Base-by-base conservation (phyloP, 2,329 filamentous ascomycete genomes). In the Amauroascus verrucosus region DNA sequence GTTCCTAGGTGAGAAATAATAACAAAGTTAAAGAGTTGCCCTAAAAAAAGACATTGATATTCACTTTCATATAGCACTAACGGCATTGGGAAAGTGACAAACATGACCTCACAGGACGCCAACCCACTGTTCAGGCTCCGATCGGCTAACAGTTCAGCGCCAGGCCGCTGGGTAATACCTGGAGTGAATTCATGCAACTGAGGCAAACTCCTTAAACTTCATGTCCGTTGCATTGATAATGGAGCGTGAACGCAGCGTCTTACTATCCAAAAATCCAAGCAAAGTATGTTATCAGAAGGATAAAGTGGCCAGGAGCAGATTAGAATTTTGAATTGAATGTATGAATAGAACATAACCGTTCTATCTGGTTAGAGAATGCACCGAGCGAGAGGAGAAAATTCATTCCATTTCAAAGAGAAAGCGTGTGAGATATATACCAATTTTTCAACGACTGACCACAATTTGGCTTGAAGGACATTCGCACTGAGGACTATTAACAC, bases 321-420 rank as follows among this genome's bases (percentile, higher is more conserved):
- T 35, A 6, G 6, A 11, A 13, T 4, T 13, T 35, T 4, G 14
- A 35, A 35, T 14, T n/a, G 33, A 20, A 47, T 33, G 28, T 6
- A 18, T 47, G 6, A 14, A 52, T 52, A 52, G 50, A 52, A 52
- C 50, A 20, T 24, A 38, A 30, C 20, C 22, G 50, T 52, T 52
- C 50, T 52, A 52, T 38, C 5, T 11, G n/a, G 18, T 14, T 9
- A 48, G 13, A 6, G 4, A 8, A 33, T 20, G 11, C 2, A 46
- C n/a, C n/a, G 1, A 18, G 18, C 20, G 38, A 46, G 30, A 20
- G 40, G 40, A 52, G 40, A 41, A 18, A 33, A 46, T 14, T 32
- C n/a, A 46, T 46, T 40, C 45, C 35, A 48, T 48, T 48, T 32
- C 13, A 35, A 35, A 30, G n/a, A 28, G n/a, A 45, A 38, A 46